These are phyloP conservation scores for Curvularia sp. DNA, from an alignment of 2,329 filamentous ascomycete species.

Conservation along the genomic window DNA sequence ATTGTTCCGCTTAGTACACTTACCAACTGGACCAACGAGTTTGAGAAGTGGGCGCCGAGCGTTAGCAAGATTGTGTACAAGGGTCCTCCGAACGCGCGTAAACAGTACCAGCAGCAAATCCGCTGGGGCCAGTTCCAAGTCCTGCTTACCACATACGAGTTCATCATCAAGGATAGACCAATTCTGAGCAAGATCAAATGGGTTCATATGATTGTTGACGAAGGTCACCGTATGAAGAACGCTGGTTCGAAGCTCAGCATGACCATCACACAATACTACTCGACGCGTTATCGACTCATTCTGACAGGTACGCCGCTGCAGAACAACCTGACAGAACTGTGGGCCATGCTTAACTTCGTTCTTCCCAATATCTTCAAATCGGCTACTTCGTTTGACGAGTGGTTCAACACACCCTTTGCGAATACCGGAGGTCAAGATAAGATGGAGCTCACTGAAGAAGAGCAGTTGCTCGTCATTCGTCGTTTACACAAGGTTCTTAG, in stretches of 20 bases:
- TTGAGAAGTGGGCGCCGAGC: constrained; percentile 97
- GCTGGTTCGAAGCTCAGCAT: constrained; percentile 92
- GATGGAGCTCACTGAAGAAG: constrained; percentile 99
- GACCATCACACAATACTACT: constrained; percentile 94
- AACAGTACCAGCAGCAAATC: constrained; percentile 91
- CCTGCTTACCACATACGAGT: constrained; percentile 95
- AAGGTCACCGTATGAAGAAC: constrained; percentile 99
- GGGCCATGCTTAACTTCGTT: constrained; percentile 98
- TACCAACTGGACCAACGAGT: constrained; percentile 98
- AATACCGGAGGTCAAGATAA: constrained; percentile 98
- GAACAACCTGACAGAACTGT: constrained; percentile 94
- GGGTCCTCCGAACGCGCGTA: constrained; percentile 85
- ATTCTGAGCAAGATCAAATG: constrained; percentile 98
- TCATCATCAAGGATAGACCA: constrained; percentile 98
- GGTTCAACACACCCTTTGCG: constrained; percentile 99
- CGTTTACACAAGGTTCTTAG: constrained; percentile 97
- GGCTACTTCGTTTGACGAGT: constrained; percentile 97
- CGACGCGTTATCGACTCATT: constrained; percentile 92
- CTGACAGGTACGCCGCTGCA: constrained; percentile 96
- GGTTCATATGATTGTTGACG: constrained; percentile 99
- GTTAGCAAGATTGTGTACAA: constrained; percentile 94
- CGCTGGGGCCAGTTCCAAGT: constrained; percentile 96
- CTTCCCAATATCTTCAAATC: constrained; percentile 99
- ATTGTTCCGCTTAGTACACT: constrained; percentile 96
- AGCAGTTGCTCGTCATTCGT: constrained; percentile 96